Evolutionary conservation across 306 rosid genomes (phyloP), one percentile per base, ranked within the genome.

Genomic region (Cicer arietinum): DNA sequence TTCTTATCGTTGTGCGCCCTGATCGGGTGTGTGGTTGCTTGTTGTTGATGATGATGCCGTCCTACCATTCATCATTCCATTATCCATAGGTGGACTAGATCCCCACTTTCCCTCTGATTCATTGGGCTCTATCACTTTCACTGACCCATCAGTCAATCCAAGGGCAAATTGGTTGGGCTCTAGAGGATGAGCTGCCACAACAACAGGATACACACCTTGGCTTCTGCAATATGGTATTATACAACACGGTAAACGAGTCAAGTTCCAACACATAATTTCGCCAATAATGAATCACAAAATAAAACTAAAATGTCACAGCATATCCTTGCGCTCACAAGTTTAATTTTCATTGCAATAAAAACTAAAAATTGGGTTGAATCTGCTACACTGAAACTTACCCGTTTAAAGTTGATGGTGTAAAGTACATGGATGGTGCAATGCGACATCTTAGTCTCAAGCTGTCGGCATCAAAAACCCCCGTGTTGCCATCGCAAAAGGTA

Each of bases 91-190:
- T 1, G 88, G 91, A 10, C 64, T 62, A 0, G 87, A 57, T n/a
- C 98, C 98, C 98, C 97, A 93, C 74, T 83, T 88, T 41, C 92
- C 89, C 72, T 88, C 92, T 8, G 96, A 83, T 70, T 89, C 92
- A 1, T 56, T 54, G 12, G 97, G 98, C 76, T 93, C 98, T 6
- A 93, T 83, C 70, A 93, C 96, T 84, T 87, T 88, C 42, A 93
- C 93, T 1, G 98, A 85, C 25, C 98, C 98, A 72, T 91, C 92
- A 0, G 83, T 82, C 84, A 91, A 57, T 37, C 98, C 97, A 9
- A 91, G 84, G 7, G 97, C 96, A 57, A 93, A 81, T 74, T 93
- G 98, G 76, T 87, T 86, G 5, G 90, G 84, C n/a, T 89, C 98
- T 7, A 74, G 77, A 1, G 97, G 98, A 86, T 93, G 93, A 17